Evolutionary conservation across 164 flowering plant species (phyloP).

Genomic region (Warburgia ugandensis): DNA sequence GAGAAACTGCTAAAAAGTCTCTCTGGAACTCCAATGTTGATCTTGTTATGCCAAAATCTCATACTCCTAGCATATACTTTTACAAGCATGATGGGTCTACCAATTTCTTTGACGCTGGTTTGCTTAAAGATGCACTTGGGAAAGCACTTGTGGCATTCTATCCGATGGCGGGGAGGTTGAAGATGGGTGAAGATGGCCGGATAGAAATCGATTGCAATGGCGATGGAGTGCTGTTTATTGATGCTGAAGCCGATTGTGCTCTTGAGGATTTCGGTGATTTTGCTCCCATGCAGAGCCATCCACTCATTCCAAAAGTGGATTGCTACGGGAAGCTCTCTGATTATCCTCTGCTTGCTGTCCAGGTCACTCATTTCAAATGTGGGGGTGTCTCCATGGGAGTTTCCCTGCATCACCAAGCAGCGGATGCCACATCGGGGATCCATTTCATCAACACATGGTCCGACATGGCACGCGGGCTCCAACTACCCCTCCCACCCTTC

Average conservation of each 20-base stretch:
- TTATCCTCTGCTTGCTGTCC: constrained; percentile 34
- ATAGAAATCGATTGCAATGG: constrained; percentile 48
- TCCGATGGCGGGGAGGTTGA: constrained; percentile 50
- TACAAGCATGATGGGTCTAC: constrained; percentile 16
- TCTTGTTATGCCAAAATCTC: constrained; percentile 11
- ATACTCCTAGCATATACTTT: constrained; percentile 16
- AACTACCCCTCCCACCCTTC: constrained; percentile 44
- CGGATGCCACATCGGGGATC: constrained; percentile 55
- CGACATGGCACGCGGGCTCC: constrained; percentile 56
- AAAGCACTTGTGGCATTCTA: constrained; percentile 49
- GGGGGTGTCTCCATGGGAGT: constrained; percentile 38
- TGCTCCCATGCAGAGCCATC: constrained; percentile 34
- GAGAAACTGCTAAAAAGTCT: constrained; percentile 7
- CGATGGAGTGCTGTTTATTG: constrained; percentile 45
- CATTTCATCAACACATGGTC: constrained; percentile 70
- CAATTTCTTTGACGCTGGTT: constrained; percentile 11
- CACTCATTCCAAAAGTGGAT: constrained; percentile 45
- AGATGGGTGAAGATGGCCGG: constrained; percentile 35
- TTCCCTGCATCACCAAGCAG: constrained; percentile 63
- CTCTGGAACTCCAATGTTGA: constrained; percentile 21
- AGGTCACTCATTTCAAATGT: constrained; percentile 34
- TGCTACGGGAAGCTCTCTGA: constrained; percentile 28
- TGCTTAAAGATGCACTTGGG: constrained; percentile 36
- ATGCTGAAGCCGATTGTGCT: constrained; percentile 31
- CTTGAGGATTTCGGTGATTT: constrained; percentile 55